phyloP scores from a whole-genome alignment of 2,329 filamentous ascomycete genomes.

The Exophiala alcalophila region DNA sequence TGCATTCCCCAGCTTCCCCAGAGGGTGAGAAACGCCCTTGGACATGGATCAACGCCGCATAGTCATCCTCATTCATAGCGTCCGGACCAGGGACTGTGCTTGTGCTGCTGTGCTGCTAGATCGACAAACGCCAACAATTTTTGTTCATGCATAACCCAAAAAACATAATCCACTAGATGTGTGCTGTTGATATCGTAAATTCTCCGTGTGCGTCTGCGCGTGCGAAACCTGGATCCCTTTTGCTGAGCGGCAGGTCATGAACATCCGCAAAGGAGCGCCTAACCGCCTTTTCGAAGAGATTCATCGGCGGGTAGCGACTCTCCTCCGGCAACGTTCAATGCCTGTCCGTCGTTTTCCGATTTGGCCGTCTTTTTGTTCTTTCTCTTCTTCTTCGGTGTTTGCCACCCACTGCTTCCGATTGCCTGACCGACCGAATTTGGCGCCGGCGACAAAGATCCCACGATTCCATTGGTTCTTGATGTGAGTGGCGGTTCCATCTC shows the following conservation, averaged over 20 bases:
- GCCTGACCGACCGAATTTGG: slow-evolving; percentile 1
- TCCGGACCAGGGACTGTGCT: slow-evolving; percentile 9
- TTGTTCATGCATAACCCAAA: slow-evolving; percentile 26
- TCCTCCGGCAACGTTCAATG: slow-evolving; percentile 33
- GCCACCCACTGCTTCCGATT: slow-evolving; percentile 35
- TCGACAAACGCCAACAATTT: slow-evolving; percentile 26
- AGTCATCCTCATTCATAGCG: slow-evolving; percentile 11
- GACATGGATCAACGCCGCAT: slow-evolving; percentile 6
- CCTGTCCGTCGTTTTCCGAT: slow-evolving; percentile 34
- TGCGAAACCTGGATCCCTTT: neutral
- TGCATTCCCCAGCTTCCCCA: slow-evolving; percentile 2
- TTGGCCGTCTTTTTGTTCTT: slow-evolving; percentile 44
- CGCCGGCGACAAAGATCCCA: slow-evolving; percentile 20
- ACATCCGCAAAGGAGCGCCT: slow-evolving; percentile 30
- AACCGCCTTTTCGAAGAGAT: slow-evolving; percentile 47
- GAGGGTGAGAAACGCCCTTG: slow-evolving; percentile 1
- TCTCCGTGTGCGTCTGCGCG: neutral
- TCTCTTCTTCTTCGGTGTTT: slow-evolving; percentile 42
- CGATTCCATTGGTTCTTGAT: slow-evolving; percentile 37
- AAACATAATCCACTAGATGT: slow-evolving; percentile 27
- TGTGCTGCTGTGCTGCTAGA: slow-evolving; percentile 19
- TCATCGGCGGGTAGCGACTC: slow-evolving; percentile 44
- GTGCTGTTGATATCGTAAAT: slow-evolving; percentile 25
- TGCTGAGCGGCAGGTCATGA: slow-evolving; percentile 5
- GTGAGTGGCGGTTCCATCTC: slow-evolving; percentile 37